phyloP scores from a whole-genome alignment of 345 rosid genomes.

The Cardamine occulta region DNA sequence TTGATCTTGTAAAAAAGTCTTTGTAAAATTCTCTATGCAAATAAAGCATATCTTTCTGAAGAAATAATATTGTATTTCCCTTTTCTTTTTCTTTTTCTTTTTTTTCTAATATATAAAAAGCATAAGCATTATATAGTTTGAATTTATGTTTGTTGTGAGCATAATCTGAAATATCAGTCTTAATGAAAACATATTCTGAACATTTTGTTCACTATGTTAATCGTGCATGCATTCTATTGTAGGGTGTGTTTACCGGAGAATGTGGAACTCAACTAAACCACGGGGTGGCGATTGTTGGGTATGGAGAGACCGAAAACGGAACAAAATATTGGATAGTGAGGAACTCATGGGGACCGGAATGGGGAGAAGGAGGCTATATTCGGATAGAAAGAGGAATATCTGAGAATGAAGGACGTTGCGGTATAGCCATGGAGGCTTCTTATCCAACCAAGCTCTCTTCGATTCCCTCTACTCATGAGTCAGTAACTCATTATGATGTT shows the following conservation, averaged over 20 bases:
- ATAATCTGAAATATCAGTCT: not conserved
- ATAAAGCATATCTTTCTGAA: too few species aligned
- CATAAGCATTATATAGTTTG: not conserved
- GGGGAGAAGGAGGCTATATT: constrained; percentile 79
- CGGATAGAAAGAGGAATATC: constrained; percentile 61
- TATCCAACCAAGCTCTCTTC: constrained; percentile 59
- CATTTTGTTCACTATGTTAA: not conserved
- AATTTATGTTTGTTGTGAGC: not conserved
- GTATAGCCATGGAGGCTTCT: constrained; percentile 75
- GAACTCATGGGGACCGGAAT: constrained; percentile 73
- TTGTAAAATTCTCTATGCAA: not conserved
- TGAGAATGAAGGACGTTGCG: constrained; percentile 59
- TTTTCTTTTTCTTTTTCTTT: too few species aligned
- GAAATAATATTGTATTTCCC: too few species aligned
- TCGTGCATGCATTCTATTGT: not conserved
- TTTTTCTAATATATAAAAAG: too few species aligned
- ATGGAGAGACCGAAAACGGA: constrained; percentile 61
- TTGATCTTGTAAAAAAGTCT: not conserved
- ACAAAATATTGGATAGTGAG: constrained; percentile 71
- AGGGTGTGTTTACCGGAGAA: constrained; percentile 70
- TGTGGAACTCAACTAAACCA: constrained; percentile 68
- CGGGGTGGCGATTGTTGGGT: constrained; percentile 66
- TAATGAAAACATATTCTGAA: not conserved
- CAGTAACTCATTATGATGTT: constrained; percentile 8
- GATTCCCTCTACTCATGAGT: constrained; percentile 33